phyloP scores from a whole-genome alignment of 768 basidiomycete genomes.

The Russula virescens region DNA sequence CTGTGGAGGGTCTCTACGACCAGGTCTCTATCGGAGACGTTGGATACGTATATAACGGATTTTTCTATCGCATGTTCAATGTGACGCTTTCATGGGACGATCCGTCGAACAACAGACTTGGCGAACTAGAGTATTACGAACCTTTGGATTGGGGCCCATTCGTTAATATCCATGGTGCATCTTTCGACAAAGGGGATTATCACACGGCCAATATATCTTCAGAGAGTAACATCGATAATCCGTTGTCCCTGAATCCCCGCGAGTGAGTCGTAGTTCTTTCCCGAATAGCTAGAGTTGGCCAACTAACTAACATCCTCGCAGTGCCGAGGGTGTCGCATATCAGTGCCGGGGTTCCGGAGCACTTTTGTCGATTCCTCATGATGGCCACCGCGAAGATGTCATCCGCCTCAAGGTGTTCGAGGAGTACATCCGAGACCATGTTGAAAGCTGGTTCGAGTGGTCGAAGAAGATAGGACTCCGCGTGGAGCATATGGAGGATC shows the following conservation, averaged over 20 bases:
- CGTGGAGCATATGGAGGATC: constrained; percentile 10
- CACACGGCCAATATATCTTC: neutral
- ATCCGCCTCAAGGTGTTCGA: neutral
- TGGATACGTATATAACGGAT: constrained; percentile 17
- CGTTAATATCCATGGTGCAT: too few species aligned
- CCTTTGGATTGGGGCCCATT: too few species aligned
- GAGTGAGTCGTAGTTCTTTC: neutral
- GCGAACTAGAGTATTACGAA: neutral
- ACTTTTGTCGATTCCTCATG: neutral
- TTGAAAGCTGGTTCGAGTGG: neutral
- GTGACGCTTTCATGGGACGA: neutral
- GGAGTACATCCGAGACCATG: constrained; percentile 3
- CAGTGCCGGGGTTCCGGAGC: neutral
- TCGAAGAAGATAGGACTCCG: neutral
- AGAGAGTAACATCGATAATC: neutral
- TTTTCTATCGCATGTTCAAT: constrained; percentile 23
- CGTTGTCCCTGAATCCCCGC: neutral
- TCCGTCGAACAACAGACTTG: neutral
- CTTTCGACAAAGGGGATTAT: neutral
- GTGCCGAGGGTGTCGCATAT: neutral
- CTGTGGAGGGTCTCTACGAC: constrained; percentile 13
- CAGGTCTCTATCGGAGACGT: constrained; percentile 23
- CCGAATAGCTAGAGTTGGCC: neutral
- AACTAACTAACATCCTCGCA: neutral
- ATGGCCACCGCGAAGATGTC: neutral